Evolutionary conservation across 2,329 filamentous ascomycete genomes (phyloP), one percentile per base, ranked within the genome.

Genomic region (Arthrobotrys pseudoclavata): DNA sequence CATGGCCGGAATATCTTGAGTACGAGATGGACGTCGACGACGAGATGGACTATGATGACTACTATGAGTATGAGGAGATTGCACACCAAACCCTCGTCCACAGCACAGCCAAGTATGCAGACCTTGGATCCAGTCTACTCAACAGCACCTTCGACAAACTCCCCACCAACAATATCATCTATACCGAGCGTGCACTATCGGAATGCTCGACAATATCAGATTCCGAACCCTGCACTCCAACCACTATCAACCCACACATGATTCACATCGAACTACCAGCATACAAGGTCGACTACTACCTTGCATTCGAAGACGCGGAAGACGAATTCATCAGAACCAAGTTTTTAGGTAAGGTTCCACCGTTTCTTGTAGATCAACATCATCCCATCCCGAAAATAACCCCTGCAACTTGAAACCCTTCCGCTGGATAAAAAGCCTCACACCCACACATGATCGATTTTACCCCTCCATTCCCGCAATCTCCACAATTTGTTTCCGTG

Each of bases 251-350:
- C 29, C 68, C 67, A 24, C 64, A 48, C 18, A 61, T 77, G 61
- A 77, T 77, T 55, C 74, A 77, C 34, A 77, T 77, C 67, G 74
- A 77, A 40, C 67, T 77, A 20, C 74, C 74, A 67, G 74, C 74
- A 29, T 70, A 71, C 67, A 71, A 67, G 40, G 67, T 68, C 67
- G 74, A 70, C 74, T 70, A 77, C 50, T 77, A 77, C 53, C 53
- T 71, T 37, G 34, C 67, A 50, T 62, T 71, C 45, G 52, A 77
- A 34, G 67, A 77, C n/a, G 61, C 67, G 31, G 67, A 77, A 47
- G 66, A 76, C 50, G 52, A 77, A 22, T 48, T 62, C 45, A 77
- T 77, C 53, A 70, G 74, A 63, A 71, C 74, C 60, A 69, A 77
- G 45, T 53, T 77, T 42, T 37, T 77, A 70, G 74, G 74, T 77